Base-by-base conservation (phyloP, 2,329 filamentous ascomycete species). In the Orbilia oligospora region DNA sequence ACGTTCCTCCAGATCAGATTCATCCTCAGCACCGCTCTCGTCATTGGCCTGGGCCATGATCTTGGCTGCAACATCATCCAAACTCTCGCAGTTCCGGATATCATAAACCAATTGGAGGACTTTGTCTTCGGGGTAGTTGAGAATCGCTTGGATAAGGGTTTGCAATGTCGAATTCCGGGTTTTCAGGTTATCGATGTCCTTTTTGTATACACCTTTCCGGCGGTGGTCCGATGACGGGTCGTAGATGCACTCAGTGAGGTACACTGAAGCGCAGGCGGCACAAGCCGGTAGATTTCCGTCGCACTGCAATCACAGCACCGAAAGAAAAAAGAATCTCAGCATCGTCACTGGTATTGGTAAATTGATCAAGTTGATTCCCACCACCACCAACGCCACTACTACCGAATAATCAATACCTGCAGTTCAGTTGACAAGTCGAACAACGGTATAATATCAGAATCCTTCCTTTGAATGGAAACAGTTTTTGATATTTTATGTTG, bases 221-320 rank as follows among this genome's bases (percentile, higher is more conserved):
- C 96, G 92, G 84, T 97, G 94, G 84, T 99, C 96, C 75, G 94
- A 97, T 83, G 94, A 97, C 2, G 94, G 95, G 83, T 98, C 95
- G 87, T 98, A 98, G 81, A 97, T 88, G 84, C 96, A 97, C 85
- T 92, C 90, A 78, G 93, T 96, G 79, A 90, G 89, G 83, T 99
- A 98, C 69, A 98, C 95, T 81, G 94, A 97, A 80, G 93, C 90
- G 85, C 96, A 99, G n/a, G 96, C 95, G 6, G 95, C 95, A 84
- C 96, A 98, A 82, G 93, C 94, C 5, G 95, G 95, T 4, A 92
- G 87, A 71, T 94, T 94, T 76, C 95, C 95, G 84, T 98, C 95
- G 84, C 95, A 98, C 88, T 82, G 55, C 33, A 67, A 41, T 56
- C 46, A 49, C 49, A 61, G 56, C 41, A 61, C 41, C 44, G 56